Evolutionary conservation across 768 basidiomycete genomes (phyloP), one percentile per base, ranked within the genome.

Genomic region (Scleroderma bovista): DNA sequence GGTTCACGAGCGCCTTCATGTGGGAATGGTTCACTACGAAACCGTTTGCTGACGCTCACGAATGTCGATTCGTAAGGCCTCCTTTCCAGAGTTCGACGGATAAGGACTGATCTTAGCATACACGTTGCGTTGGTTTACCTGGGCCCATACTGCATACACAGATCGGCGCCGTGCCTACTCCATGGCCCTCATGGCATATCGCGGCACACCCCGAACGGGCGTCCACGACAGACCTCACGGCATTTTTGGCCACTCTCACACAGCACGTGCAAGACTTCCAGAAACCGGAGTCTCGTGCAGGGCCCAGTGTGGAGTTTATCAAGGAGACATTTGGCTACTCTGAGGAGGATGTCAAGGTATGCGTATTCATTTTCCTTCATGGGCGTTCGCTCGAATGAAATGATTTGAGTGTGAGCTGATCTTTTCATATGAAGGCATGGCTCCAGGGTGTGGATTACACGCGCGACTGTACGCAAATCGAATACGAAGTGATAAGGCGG

Each of bases 151-250:
- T 20, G 34, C 48, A 9, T 53, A 17, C 17, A 12, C 38, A 91
- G 88, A 90, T 92, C 54, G 86, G 88, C 13, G 83, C 86, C 9
- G 84, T 91, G 6, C 84, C 84, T 33, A 97, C 94, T 0, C 95
- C 95, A 0, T 99, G 95, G 95, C 90, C 93, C 13, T 94, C 92
- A 0, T 99, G 95, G 95, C 71, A 90, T 51, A 89, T 98, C 60
- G 94, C 90, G 22, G 91, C 91, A 8, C 86, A 91, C 55, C 85
- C 86, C 0, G 73, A 74, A 12, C 78, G 86, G 15, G 80, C 84
- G 24, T 65, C 79, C 4, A 52, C 76, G 0, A 58, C 64, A 2
- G 72, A 72, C 0, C 70, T 93, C 13, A 64, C 66, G 16, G 45
- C 64, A 3, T 96, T 96, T 70, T 71, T 97, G 13, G 51, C 71